Percentiles rank a stretch among this genome's conserved stretches.
phyloP scores from a whole-genome alignment of 352 stramenopile genomes.

The Globisporangium okanoganense region DNA sequence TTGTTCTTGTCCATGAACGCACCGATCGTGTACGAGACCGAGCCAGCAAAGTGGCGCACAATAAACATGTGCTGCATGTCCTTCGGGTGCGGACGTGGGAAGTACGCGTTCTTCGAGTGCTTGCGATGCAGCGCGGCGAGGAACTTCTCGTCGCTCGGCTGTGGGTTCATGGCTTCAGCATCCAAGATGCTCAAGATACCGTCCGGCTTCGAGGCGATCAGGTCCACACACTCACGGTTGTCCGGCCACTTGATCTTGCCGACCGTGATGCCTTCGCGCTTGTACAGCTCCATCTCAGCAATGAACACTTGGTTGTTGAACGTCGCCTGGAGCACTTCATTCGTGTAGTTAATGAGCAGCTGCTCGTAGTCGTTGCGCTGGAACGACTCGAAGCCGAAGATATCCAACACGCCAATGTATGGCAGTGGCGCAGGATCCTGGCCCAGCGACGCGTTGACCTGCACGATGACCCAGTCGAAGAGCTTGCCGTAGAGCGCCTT shows the following conservation, averaged over 20 bases:
- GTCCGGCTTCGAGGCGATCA: slow-evolving; percentile 80
- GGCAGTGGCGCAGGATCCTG: slow-evolving; percentile 73
- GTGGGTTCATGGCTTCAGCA: slow-evolving; percentile 86
- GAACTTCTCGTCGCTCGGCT: slow-evolving; percentile 89
- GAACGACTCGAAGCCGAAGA: slow-evolving; percentile 91
- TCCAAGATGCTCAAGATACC: slow-evolving; percentile 84
- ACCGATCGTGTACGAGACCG: slow-evolving; percentile 87
- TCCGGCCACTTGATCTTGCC: slow-evolving; percentile 89
- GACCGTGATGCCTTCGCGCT: slow-evolving; percentile 88
- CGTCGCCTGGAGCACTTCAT: slow-evolving; percentile 83
- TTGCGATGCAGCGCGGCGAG: slow-evolving; percentile 78
- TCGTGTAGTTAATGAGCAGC: slow-evolving; percentile 90
- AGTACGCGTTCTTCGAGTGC: slow-evolving; percentile 84
- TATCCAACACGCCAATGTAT: slow-evolving; percentile 91
- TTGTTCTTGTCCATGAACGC: slow-evolving; percentile 92
- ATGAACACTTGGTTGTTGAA: slow-evolving; percentile 92
- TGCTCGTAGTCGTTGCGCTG: slow-evolving; percentile 91
- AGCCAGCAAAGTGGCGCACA: slow-evolving; percentile 87
- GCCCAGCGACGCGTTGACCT: slow-evolving; percentile 87
- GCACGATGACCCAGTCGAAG: slow-evolving; percentile 92
- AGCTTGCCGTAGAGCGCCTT: slow-evolving; percentile 92
- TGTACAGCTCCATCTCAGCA: slow-evolving; percentile 88
- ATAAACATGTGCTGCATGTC: slow-evolving; percentile 90
- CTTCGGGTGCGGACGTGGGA: slow-evolving; percentile 80
- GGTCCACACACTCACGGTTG: slow-evolving; percentile 89